phyloP scores from a whole-genome alignment of 495 filamentous ascomycete species.

The Eremomyces bilateralis region DNA sequence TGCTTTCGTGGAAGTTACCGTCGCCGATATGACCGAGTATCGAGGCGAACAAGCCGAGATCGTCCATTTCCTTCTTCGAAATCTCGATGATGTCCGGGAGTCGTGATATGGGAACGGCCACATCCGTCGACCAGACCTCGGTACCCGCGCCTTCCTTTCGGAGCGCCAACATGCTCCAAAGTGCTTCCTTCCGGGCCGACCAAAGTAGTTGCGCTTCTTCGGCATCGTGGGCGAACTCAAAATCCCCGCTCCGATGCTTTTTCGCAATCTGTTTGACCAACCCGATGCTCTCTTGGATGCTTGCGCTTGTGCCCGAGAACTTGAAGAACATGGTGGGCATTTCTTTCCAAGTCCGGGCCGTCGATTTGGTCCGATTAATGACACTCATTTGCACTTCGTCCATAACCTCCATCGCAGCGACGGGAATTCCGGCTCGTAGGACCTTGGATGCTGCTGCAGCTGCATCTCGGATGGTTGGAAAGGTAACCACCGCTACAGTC shows the following conservation, averaged over 20 bases:
- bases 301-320: slow-evolving; percentile 32
- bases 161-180: slow-evolving; percentile 58
- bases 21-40: slow-evolving; percentile 75
- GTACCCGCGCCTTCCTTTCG: slow-evolving; percentile 29
- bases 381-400: slow-evolving; percentile 67
- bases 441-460: slow-evolving; percentile 46
- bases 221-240: slow-evolving; percentile 48
- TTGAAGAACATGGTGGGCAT: slow-evolving; percentile 69
- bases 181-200: slow-evolving; percentile 52
- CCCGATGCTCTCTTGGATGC: slow-evolving; percentile 34
- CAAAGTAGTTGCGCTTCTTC: slow-evolving; percentile 50
- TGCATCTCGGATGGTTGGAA: slow-evolving; percentile 50
- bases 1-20: slow-evolving; percentile 81
- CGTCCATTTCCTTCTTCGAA: slow-evolving; percentile 74
- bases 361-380: slow-evolving; percentile 49
- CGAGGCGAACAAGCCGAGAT: slow-evolving; percentile 62
- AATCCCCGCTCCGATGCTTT: slow-evolving; percentile 37
- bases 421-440: slow-evolving; percentile 48
- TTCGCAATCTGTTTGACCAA: slow-evolving; percentile 44
- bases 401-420: slow-evolving; percentile 67
- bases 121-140: slow-evolving; percentile 59
- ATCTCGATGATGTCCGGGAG: slow-evolving; percentile 76
- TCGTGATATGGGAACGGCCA: slow-evolving; percentile 69
- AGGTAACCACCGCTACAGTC: slow-evolving; percentile 55
- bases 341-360: slow-evolving; percentile 50